Percentiles rank a stretch among this genome's conserved stretches.
Evolutionary conservation across 192 early-diverging fungal genomes (phyloP).

Genomic region (Diversispora epigaea): DNA sequence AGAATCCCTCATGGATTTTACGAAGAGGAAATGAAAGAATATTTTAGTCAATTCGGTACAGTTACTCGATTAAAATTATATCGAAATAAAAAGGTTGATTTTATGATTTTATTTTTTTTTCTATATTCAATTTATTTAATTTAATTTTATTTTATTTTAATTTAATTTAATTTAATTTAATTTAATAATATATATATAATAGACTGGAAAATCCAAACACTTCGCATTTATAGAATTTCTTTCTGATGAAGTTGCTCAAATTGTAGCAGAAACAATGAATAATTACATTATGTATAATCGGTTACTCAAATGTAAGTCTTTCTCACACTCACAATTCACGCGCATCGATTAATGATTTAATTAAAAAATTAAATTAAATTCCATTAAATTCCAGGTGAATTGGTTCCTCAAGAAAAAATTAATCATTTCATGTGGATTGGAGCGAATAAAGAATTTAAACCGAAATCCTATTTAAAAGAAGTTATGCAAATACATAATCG

Average conservation of each 20-base stretch:
- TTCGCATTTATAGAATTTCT: conserved; percentile 94
- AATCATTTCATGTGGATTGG: conserved; percentile 75
- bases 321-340: conserved; percentile 8
- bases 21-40: conserved; percentile 85
- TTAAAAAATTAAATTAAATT: conserved; percentile 35
- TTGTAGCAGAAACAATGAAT: conserved; percentile 96
- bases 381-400: conserved; percentile 39
- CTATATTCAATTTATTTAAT: no score
- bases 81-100: conserved; percentile 69
- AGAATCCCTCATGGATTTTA: conserved; percentile 96
- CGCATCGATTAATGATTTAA: not conserved
- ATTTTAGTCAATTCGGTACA: conserved; percentile 93
- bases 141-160: not conserved
- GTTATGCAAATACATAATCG: conserved; percentile 60
- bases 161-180: not conserved
- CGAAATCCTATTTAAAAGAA: conserved; percentile 60
- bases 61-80: conserved; percentile 76
- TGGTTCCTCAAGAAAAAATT: conserved; percentile 69
- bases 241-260: conserved; percentile 74
- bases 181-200: conserved; percentile 20
- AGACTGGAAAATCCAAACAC: conserved; percentile 88
- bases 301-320: conserved; percentile 71
- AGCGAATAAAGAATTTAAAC: conserved; percentile 68
- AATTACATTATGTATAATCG: conserved; percentile 87
- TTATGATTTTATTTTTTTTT: conserved; percentile 29